These are phyloP conservation scores for Pleomassaria siparia DNA, from an alignment of 2,329 filamentous ascomycete genomes.

Conservation along the genomic window DNA sequence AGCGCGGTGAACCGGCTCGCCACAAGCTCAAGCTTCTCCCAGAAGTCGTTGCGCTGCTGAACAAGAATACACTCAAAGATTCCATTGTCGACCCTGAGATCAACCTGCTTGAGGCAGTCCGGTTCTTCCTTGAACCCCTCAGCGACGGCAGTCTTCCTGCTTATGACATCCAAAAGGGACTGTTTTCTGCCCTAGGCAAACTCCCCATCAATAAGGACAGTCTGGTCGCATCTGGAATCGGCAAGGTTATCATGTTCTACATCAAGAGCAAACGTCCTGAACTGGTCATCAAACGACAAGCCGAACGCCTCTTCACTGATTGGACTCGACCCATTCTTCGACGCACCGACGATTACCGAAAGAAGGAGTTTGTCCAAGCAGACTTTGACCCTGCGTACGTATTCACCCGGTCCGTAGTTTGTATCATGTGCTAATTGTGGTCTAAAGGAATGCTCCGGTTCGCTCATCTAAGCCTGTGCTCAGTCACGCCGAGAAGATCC, in stretches of 20 bases:
- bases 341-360: constrained; percentile 91
- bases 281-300: constrained; percentile 85
- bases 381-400: constrained; percentile 61
- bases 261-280: constrained; percentile 92
- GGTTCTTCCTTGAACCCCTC: constrained; percentile 95
- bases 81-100: constrained; percentile 91
- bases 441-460: constrained; percentile 27
- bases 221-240: constrained; percentile 86
- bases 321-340: constrained; percentile 96
- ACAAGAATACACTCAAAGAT: constrained; percentile 82
- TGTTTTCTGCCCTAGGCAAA: constrained; percentile 77
- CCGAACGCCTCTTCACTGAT: constrained; percentile 87
- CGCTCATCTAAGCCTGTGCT: constrained; percentile 34
- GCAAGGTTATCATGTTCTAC: constrained; percentile 96
- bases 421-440: constrained; percentile 6
- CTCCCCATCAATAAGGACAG: constrained; percentile 90
- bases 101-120: constrained; percentile 91
- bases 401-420: constrained; percentile 6
- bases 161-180: constrained; percentile 95
- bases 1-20: constrained; percentile 76
- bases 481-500: constrained; percentile 33
- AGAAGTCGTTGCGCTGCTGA: constrained; percentile 83
- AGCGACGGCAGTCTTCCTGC: constrained; percentile 92
- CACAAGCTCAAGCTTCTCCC: constrained; percentile 94
- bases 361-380: constrained; percentile 68